A percentile compares a stretch with the other conserved stretches of the same genome.
Conservation (phyloP, 352 stramenopile species). For the Phytophthora niederhauseri region DNA sequence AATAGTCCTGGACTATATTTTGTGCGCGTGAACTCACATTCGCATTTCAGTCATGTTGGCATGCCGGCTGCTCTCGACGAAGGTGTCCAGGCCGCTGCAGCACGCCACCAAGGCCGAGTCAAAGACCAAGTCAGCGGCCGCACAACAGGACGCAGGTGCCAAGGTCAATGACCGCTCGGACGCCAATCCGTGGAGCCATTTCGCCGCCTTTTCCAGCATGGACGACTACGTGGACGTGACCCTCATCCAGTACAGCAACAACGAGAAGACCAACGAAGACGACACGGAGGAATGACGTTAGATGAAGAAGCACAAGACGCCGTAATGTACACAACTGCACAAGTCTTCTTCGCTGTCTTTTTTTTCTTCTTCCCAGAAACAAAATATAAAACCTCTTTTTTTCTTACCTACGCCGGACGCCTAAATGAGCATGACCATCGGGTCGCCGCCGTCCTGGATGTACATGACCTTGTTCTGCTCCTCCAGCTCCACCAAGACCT, state of each 20-base stretch:
- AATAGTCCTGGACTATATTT: not conserved
- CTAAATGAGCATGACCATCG: conserved; percentile 90
- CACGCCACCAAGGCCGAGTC: conserved; percentile 7
- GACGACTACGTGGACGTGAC: conserved; percentile 75
- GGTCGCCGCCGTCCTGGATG: conserved; percentile 80
- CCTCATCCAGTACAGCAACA: conserved; percentile 63
- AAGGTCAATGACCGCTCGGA: not conserved
- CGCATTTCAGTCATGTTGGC: conserved; percentile 10
- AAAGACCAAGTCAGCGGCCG: not conserved
- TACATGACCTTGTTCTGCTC: conserved; percentile 93
- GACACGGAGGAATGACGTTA: conserved; percentile 13
- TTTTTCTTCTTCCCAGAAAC: conserved; percentile 30
- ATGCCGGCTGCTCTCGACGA: conserved; percentile 30
- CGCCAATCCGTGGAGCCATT: conserved; percentile 54
- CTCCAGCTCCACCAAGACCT: conserved; percentile 76
- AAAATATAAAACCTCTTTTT: conserved; percentile 44
- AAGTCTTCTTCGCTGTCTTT: conserved; percentile 28
- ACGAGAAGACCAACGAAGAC: conserved; percentile 29
- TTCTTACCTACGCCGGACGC: conserved; percentile 5
- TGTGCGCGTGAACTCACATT: not conserved
- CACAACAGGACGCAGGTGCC: conserved; percentile 1
- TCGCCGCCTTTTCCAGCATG: conserved; percentile 68
- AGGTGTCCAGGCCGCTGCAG: conserved; percentile 17
- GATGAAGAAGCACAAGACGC: not conserved
- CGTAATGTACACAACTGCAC: conserved; percentile 22